A percentile compares a stretch with the other conserved stretches of the same genome.
These are phyloP conservation scores for Ceratocystis eucalypticola DNA, from an alignment of 2,329 filamentous ascomycete genomes.

Conservation along the genomic window DNA sequence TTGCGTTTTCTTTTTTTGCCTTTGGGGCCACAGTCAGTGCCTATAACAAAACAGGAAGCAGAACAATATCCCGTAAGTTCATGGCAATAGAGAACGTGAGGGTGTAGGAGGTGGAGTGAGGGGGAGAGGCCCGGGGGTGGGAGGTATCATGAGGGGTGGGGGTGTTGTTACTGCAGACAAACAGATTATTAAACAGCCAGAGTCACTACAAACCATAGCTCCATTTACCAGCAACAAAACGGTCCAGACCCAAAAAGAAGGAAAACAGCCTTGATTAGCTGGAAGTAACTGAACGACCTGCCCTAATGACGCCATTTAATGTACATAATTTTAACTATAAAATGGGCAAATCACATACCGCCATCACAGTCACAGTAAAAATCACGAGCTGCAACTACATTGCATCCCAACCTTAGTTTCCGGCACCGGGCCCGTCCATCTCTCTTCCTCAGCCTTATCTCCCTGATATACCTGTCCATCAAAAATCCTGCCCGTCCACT, in stretches of 20 bases:
- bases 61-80: background rate
- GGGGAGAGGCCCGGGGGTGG: background rate
- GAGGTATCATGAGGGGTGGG: background rate
- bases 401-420: slow-evolving; percentile 67
- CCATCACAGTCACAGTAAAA: background rate
- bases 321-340: background rate
- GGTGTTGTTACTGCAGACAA: slow-evolving; percentile 12
- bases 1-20: slow-evolving; percentile 6
- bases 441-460: slow-evolving; percentile 59
- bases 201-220: slow-evolving; percentile 5
- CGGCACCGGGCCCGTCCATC: slow-evolving; percentile 79
- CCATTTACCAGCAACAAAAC: slow-evolving; percentile 1
- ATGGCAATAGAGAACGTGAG: background rate
- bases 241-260: background rate
- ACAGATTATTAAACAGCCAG: slow-evolving; percentile 11
- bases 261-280: background rate
- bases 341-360: no score
- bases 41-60: slow-evolving; percentile 4
- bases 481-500: slow-evolving; percentile 45
- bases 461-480: slow-evolving; percentile 39
- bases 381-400: slow-evolving; percentile 83
- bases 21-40: background rate
- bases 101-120: background rate
- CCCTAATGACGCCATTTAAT: background rate
- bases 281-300: background rate